Percentiles rank a stretch among this genome's conserved stretches.
These are phyloP conservation scores for Solanum hybrid DNA, from an alignment of 305 asterid species.

Conservation along the genomic window DNA sequence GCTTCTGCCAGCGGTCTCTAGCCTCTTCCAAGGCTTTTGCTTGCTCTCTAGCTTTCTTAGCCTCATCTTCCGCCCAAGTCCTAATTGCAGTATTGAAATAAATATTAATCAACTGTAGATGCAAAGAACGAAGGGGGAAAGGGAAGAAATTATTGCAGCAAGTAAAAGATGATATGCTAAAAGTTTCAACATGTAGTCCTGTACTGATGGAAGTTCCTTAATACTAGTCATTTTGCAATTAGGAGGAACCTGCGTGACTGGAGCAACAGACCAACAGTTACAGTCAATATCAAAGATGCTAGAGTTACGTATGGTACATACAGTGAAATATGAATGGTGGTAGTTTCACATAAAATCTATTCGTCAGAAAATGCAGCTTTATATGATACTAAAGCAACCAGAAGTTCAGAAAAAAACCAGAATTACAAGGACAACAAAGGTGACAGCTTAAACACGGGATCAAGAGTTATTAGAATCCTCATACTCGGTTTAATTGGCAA, in stretches of 20 bases:
- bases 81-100: conserved; percentile 26
- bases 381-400: not conserved
- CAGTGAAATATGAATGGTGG: not conserved
- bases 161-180: not conserved
- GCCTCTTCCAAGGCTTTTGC: conserved; percentile 80
- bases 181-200: not conserved
- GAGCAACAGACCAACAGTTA: not conserved
- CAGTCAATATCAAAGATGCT: not conserved
- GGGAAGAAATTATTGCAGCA: not conserved
- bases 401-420: not conserved
- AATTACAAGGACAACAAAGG: not conserved
- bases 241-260: not conserved
- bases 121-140: not conserved
- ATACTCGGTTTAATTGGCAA: not conserved
- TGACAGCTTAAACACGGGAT: not conserved
- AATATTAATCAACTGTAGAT: conserved; percentile 6
- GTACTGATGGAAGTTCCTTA: not conserved
- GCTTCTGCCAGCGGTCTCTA: conserved; percentile 71
- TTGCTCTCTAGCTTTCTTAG: conserved; percentile 84
- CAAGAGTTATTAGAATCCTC: not conserved
- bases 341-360: not conserved
- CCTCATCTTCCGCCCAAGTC: conserved; percentile 95
- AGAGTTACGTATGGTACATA: not conserved
- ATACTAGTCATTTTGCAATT: not conserved
- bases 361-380: not conserved